Base-by-base conservation (phyloP, 352 stramenopile genomes). In the Globisporangium lucens region DNA sequence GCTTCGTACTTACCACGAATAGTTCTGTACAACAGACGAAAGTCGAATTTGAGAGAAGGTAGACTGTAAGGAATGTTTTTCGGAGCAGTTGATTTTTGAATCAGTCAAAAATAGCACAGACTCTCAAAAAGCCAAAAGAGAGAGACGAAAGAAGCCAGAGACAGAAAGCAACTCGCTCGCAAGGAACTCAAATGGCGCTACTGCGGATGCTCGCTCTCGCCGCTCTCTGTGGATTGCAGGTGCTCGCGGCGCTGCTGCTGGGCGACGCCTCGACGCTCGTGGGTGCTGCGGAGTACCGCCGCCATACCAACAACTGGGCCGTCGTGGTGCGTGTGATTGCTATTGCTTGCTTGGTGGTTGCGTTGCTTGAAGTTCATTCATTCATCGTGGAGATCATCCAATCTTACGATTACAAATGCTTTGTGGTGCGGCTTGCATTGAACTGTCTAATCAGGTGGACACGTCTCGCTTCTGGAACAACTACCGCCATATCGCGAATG, bases 391-490 rank as follows among this genome's bases (percentile, higher is more conserved):
- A 5, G 15, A 24, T n/a, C 17, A 24, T 24, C 43, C 43, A 10
- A 27, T 12, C 52, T 61, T 5, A 61, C 38, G 38, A 36, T 33
- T 46, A 24, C 22, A 60, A 60, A 38, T 60, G 38, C 43, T 53
- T 46, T 56, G 22, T 12, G 6, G 0, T 36, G 7, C 29, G 30
- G 36, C 17, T 17, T 22, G 46, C 46, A 20, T 60, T 58, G 29
- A 29, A 66, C 24, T 59, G 8, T 12, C 36, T 57, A 6, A 33
- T 27, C 61, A 97, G 91, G 89, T 97, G 65, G 92, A 96, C 36
- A 98, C 94, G 35, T 98, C 93, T 77, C 88, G 93, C 79, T 99
- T 98, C 76, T 99, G 90, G 89, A 98, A 97, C 79, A 99, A 99
- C 77, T 99, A 99, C 78, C 90, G 97, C 43, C 97, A 99, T 70